Evolutionary conservation across 176 grass and related monocot species (phyloP), one percentile per base, ranked within the genome.

Genomic region (Dendrocalamus sinicus): DNA sequence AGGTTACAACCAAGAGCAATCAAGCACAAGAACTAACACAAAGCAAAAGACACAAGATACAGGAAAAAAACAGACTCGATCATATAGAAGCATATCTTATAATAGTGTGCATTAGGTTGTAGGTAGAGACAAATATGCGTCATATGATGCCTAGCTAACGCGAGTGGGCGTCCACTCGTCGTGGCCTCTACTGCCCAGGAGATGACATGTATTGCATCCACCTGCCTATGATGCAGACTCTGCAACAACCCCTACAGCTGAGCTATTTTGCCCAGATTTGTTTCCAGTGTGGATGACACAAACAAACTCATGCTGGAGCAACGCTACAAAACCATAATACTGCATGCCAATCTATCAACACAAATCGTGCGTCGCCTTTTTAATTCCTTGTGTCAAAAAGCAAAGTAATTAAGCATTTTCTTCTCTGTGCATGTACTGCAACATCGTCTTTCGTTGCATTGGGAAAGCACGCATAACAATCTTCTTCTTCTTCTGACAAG

Each of bases 261-360:
- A 5, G 35, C 8, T 23, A 24, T 43, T 70, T 76, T 83, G 30
- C 41, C 26, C 52, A 15, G 14, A 30, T 44, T 4, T 72, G 80
- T 83, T 88, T 71, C 44, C 73, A 45, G 16, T 53, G 54, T 64
- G 55, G 73, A 55, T 63, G 80, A 78, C 80, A 83, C 35, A 4
- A 22, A 63, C 30, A 77, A 54, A 83, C 46, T 63, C 65, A 5
- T 61, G 72, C 7, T 55, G 30, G 30, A 32, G 30, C 30, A 32
- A 32, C 32, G 4, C 32, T 35, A 35, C 32, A 35, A 35, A 35
- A 35, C 32, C 32, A 35, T 4, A 35, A 35, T 35, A 35, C 3
- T 4, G 37, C 47, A 19, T 39, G 37, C 37, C 37, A 39, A 39
- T 39, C 37, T 39, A 39, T 5, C 37, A 39, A 39, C 37, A 39